Conservation (phyloP, 2,329 filamentous ascomycete genomes). For the Fusarium incarnatum region DNA sequence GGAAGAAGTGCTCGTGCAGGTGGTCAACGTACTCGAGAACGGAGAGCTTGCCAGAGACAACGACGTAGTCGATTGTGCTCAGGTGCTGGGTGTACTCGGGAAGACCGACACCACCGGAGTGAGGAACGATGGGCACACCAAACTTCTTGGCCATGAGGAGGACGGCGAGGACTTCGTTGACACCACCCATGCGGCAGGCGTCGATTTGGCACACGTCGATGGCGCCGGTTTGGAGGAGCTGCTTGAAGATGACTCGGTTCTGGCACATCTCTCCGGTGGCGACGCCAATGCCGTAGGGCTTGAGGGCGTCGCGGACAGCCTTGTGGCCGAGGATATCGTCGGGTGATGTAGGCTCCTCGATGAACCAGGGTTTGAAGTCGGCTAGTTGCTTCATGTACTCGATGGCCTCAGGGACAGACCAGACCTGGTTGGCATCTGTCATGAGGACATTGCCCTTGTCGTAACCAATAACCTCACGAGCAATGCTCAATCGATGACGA, state of each 20-base stretch:
- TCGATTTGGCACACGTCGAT: constrained; percentile 93
- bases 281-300: constrained; percentile 80
- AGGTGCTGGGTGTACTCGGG: constrained; percentile 96
- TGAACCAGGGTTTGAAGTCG: constrained; percentile 92
- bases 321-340: constrained; percentile 92
- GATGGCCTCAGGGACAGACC: constrained; percentile 90
- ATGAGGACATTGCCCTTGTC: constrained; percentile 87
- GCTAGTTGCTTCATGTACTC: constrained; percentile 85
- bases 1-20: constrained; percentile 90
- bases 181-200: constrained; percentile 87
- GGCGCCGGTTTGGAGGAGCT: constrained; percentile 81
- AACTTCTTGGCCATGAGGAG: constrained; percentile 85
- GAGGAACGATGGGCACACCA: constrained; percentile 84
- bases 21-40: constrained; percentile 94
- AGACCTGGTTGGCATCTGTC: constrained; percentile 94
- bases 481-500: constrained; percentile 75
- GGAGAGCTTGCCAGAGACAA: constrained; percentile 82
- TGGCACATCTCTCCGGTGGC: constrained; percentile 96
- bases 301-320: constrained; percentile 82
- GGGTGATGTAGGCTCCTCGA: constrained; percentile 91
- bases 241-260: constrained; percentile 94
- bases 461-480: constrained; percentile 82
- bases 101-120: constrained; percentile 88
- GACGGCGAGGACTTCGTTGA: constrained; percentile 93
- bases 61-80: constrained; percentile 92